A percentile compares a stretch with the other conserved stretches of the same genome.
Conservation (phyloP, 78 protist genomes). For the Emiliania huxleyi region DNA sequence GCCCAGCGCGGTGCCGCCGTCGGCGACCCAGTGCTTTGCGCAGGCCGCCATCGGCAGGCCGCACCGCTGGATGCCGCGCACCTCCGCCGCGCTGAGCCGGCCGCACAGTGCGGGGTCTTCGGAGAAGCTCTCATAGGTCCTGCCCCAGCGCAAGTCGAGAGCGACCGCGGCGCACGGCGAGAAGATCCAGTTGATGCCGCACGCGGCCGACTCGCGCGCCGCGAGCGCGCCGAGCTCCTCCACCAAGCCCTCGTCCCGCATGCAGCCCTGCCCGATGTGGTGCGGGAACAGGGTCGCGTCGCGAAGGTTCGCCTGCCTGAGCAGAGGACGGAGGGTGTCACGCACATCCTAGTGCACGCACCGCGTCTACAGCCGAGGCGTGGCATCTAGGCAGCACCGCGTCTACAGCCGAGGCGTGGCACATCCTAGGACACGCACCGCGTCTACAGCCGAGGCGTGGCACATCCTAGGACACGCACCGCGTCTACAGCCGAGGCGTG, state of each 20-base stretch:
- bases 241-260: neutral
- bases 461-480: no score
- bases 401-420: no score
- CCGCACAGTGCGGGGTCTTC: neutral
- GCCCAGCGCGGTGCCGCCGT: neutral
- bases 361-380: no score
- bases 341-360: no score
- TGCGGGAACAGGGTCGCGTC: slow-evolving; percentile 13
- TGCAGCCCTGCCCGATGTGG: slow-evolving; percentile 12
- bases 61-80: neutral
- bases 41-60: neutral
- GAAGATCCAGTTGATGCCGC: neutral
- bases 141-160: neutral
- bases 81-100: neutral
- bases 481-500: no score
- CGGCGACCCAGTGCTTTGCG: neutral
- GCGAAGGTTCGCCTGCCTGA: no score
- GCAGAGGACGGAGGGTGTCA: no score
- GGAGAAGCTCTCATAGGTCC: neutral
- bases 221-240: neutral
- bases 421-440: no score
- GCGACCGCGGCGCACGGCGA: neutral
- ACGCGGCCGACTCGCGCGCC: neutral
- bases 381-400: no score
- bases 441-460: no score